Evolutionary conservation across 495 filamentous ascomycete genomes (phyloP), one percentile per base, ranked within the genome.

Genomic region (Xylaria flabelliformis): DNA sequence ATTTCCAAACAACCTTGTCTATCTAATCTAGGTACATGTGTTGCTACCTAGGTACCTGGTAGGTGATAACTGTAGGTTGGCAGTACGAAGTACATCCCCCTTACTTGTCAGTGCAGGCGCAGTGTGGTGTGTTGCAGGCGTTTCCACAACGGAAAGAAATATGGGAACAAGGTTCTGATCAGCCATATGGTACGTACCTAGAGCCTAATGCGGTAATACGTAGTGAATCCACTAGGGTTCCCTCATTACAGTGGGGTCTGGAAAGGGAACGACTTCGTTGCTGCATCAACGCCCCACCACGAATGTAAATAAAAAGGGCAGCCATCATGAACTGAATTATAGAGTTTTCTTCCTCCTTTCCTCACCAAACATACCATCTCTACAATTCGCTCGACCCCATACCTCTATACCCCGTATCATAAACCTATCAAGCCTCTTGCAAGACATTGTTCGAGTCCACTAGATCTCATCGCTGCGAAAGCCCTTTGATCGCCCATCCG

Each of bases 401-500:
- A 64, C 34, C 72, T 78, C 75, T 78, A 80, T 73, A 73, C 69
- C 73, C 74, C 74, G 76, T 76, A 75, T 58, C 62, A 73, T 67
- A 74, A 71, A 73, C 26, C 59, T 58, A 61, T 70, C 56, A 76
- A 81, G 72, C 77, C 74, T 78, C 73, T 63, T 69, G 72, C 74
- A 74, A 77, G 48, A 12, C 73, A 78, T 69, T 53, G 70, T 73
- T 75, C 70, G 73, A 79, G 80, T 83, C 80, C 78, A 79, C 74
- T 82, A 82, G 82, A 83, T 80, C 81, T 78, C 74, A 76, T 80
- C 77, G 78, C 81, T 79, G 24, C 76, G 76, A 76, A 70, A 80
- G 79, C 78, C 81, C 80, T 80, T 77, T 80, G 83, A 79, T 84
- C 84, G 82, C 79, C 83, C 83, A 79, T 69, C 82, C 81, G 81